Base-by-base conservation (phyloP, 139 green algal species). In the Spirogloea muscicola region DNA sequence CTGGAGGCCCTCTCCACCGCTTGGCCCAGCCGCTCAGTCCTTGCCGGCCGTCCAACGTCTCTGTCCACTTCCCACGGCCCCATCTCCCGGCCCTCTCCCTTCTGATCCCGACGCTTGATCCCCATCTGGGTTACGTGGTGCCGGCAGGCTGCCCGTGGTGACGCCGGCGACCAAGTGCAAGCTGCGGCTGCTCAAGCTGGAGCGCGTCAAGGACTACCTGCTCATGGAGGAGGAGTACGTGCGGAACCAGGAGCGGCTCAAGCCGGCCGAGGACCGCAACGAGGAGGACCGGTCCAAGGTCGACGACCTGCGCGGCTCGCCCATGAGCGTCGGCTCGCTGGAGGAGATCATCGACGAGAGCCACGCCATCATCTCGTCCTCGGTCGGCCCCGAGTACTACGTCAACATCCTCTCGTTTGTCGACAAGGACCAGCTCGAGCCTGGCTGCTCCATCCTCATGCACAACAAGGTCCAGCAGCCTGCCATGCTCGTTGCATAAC, bases 331-430 rank as follows among this genome's bases (percentile, higher is more conserved):
- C 13, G 95, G 95, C 39, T 93, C 79, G 1, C 82, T 99, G 43
- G 95, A 99, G 67, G 95, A 99, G 84, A 96, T 99, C 78, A 98
- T 99, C 63, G 95, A 99, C 76, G 95, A 99, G 76, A 97, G 95
- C 85, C 92, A 98, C 81, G 92, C 87, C 46, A 97, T 99, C 70
- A 91, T 99, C 13, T 95, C 88, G 2, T 93, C 87, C 0, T 88
- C 88, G n/a, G 88, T 96, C 16, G 94, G 94, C 2, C 94, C 95
- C 2, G 94, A 99, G 86, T 98, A 98, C 84, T 99, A 99, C 68
- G 95, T 99, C 10, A 88, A 81, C 81, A 96, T 99, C 70, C 73
- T 96, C 62, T 97, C 91, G 0, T 97, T 98, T 67, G 95, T 99
- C 55, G 95, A 99, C 86, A 96, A 96, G 84, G 88, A 86, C 33